Conservation (phyloP, 305 asterid genomes). For the Solanum chacoense region DNA sequence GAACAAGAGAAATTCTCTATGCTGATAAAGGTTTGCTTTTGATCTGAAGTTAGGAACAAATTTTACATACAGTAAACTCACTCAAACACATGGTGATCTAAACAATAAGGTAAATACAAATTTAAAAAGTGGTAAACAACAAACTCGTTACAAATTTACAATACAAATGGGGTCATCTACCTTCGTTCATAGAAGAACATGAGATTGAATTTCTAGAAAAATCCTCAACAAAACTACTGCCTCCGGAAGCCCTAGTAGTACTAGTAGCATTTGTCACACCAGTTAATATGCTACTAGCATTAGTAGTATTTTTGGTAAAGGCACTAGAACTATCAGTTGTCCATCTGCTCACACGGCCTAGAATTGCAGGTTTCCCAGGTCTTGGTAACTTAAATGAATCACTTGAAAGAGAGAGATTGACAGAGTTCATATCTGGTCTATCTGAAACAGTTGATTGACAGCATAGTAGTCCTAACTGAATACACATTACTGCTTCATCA, state of each 20-base stretch:
- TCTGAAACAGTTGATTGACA: conserved; percentile 64
- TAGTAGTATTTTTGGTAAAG: conserved; percentile 27
- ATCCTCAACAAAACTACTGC: conserved; percentile 30
- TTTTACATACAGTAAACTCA: not conserved
- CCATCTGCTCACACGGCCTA: conserved; percentile 52
- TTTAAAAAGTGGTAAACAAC: not conserved
- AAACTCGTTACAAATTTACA: not conserved
- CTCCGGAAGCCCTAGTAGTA: conserved; percentile 25
- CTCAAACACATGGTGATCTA: not conserved
- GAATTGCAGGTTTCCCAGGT: conserved; percentile 66
- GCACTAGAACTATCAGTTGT: conserved; percentile 37
- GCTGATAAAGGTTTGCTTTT: not conserved
- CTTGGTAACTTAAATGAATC: conserved; percentile 50
- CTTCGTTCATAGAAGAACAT: conserved; percentile 60
- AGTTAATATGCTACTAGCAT: conserved; percentile 24
- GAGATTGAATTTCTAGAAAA: conserved; percentile 74
- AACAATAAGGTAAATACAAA: not conserved
- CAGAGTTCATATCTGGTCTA: conserved; percentile 63
- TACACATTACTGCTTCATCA: conserved; percentile 52
- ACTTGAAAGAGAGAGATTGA: conserved; percentile 49
- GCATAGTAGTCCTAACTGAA: conserved; percentile 65
- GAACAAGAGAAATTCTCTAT: not conserved
- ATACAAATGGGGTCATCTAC: conserved; percentile 27
- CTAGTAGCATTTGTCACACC: conserved; percentile 14
- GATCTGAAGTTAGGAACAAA: not conserved